Conservation (phyloP, 1,284 basidiomycete species). For the Porodaedalea pini region DNA sequence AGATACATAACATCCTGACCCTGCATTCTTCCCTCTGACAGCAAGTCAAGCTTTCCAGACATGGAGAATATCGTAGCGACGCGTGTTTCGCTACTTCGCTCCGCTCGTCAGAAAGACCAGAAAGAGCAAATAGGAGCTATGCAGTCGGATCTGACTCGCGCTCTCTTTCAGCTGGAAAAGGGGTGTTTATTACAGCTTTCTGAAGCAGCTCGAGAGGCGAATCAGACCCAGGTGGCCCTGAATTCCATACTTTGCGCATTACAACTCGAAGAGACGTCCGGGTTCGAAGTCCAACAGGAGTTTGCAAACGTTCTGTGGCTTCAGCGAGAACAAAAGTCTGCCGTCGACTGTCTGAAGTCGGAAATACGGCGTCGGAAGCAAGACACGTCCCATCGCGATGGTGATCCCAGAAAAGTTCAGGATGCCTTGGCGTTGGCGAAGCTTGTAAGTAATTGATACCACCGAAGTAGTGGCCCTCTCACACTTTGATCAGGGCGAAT, state of each 20-base stretch:
- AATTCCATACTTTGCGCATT: slow-evolving; percentile 82
- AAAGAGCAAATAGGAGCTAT: slow-evolving; percentile 71
- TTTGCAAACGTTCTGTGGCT: slow-evolving; percentile 90
- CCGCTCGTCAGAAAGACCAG: slow-evolving; percentile 60
- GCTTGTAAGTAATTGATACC: slow-evolving; percentile 44
- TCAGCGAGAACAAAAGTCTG: slow-evolving; percentile 80
- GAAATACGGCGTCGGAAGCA: slow-evolving; percentile 33
- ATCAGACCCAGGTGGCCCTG: slow-evolving; percentile 77
- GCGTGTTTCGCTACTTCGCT: slow-evolving; percentile 77
- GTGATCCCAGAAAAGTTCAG: slow-evolving; percentile 25
- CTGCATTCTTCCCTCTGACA: slow-evolving; percentile 12
- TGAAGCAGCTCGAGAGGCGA: slow-evolving; percentile 65
- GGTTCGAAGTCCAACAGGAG: slow-evolving; percentile 68
- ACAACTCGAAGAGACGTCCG: slow-evolving; percentile 47
- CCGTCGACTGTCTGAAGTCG: slow-evolving; percentile 70
- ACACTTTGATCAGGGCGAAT: slow-evolving; percentile 62
- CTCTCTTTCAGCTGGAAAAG: slow-evolving; percentile 63
- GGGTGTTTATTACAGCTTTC: slow-evolving; percentile 72
- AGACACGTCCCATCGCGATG: slow-evolving; percentile 14
- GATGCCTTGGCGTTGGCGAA: slow-evolving; percentile 54
- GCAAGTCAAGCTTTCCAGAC: slow-evolving; percentile 61
- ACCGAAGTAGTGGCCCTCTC: slow-evolving; percentile 5
- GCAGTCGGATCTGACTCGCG: slow-evolving; percentile 49
- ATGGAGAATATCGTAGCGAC: slow-evolving; percentile 81
- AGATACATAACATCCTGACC: slow-evolving; percentile 30